Evolutionary conservation across 2,329 filamentous ascomycete species (phyloP).

Genomic region (Diaporthe helianthi): DNA sequence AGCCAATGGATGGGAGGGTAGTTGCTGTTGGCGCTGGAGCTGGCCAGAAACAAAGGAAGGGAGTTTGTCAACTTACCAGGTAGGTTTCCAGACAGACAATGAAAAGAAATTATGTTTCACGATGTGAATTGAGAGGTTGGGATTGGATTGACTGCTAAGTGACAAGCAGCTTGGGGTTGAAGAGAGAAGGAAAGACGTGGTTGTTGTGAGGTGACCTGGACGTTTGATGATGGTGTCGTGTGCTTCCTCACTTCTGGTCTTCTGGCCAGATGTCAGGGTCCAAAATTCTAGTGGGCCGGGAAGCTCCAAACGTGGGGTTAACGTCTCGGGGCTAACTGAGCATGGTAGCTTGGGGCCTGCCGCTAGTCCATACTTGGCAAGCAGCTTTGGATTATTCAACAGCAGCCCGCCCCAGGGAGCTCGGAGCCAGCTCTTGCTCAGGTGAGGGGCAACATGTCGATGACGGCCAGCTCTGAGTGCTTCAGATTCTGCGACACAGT

Average conservation of each 20-base stretch:
- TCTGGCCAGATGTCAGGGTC: conserved; percentile 34
- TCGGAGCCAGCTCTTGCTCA: neutral
- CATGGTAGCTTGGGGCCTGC: conserved; percentile 15
- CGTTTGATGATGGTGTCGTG: conserved; percentile 30
- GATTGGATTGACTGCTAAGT: neutral
- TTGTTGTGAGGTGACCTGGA: conserved; percentile 15
- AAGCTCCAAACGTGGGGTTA: conserved; percentile 29
- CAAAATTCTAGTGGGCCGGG: conserved; percentile 28
- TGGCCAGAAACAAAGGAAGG: neutral
- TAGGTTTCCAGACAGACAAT: conserved; percentile 3
- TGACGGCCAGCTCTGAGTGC: neutral
- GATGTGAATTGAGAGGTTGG: neutral
- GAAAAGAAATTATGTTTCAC: neutral
- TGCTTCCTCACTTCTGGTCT: conserved; percentile 23
- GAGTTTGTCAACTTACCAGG: neutral
- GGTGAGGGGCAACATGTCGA: conserved; percentile 11
- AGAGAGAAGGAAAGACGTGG: conserved; percentile 4
- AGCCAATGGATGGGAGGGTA: neutral
- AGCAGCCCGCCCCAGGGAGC: neutral
- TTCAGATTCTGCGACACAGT: neutral
- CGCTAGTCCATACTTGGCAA: conserved; percentile 21
- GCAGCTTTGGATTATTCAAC: neutral
- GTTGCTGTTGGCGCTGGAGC: neutral
- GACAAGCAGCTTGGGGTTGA: conserved; percentile 15
- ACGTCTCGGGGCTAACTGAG: conserved; percentile 20